phyloP scores from a whole-genome alignment of 148 eudicot species.

The Chenopodium suecicum region DNA sequence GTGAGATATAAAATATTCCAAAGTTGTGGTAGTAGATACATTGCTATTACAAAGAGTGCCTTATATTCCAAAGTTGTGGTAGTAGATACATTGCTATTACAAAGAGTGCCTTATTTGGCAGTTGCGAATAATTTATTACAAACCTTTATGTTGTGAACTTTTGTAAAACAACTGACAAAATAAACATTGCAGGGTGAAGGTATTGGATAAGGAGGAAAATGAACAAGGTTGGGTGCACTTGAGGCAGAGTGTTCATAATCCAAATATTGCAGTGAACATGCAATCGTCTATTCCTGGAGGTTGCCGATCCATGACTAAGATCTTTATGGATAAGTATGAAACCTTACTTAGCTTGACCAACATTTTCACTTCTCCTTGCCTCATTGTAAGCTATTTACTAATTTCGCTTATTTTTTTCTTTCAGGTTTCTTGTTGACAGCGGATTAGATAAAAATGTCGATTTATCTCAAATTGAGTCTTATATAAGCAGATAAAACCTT shows the following conservation, averaged over 20 bases:
- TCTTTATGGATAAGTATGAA: conserved; percentile 59
- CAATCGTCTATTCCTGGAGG: conserved; percentile 76
- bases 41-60: no score
- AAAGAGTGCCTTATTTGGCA: no score
- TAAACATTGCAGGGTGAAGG: conserved; percentile 55
- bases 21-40: no score
- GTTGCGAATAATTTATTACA: no score
- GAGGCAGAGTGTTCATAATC: conserved; percentile 91
- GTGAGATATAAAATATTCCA: no score
- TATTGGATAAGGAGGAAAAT: conserved; percentile 49
- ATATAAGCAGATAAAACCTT: conserved; percentile 18
- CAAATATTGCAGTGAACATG: conserved; percentile 84
- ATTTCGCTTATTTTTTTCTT: neutral
- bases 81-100: no score
- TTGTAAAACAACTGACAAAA: neutral
- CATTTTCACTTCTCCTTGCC: neutral
- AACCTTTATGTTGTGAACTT: no score
- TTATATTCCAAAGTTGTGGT: no score
- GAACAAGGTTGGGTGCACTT: conserved; percentile 85
- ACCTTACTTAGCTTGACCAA: neutral
- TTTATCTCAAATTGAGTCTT: conserved; percentile 49
- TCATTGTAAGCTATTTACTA: neutral
- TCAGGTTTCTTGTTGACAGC: conserved; percentile 64
- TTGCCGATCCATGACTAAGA: conserved; percentile 59
- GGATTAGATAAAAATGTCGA: conserved; percentile 55